These are phyloP conservation scores for Aaosphaeria arxii DNA, from an alignment of 2,329 filamentous ascomycete species.

Conservation along the genomic window DNA sequence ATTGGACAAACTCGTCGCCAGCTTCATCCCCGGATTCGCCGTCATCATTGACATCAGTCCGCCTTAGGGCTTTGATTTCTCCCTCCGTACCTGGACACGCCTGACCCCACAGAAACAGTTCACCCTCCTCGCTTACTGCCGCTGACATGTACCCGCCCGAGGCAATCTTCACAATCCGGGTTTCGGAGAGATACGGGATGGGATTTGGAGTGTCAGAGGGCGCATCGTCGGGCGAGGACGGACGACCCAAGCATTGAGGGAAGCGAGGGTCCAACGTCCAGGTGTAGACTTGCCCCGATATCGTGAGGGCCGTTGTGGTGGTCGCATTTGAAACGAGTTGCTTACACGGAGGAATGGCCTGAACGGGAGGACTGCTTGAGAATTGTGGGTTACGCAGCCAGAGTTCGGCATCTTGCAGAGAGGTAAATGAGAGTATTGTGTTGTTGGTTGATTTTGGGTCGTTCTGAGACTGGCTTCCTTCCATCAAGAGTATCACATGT, in stretches of 20 bases:
- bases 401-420: too few relatives aligned
- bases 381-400: too few relatives aligned
- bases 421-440: too few relatives aligned
- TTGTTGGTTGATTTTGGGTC: too few relatives aligned
- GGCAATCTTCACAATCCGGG: conserved; percentile 16
- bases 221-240: neutral
- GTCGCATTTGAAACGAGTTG: conserved; percentile 16
- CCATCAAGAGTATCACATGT: too few relatives aligned
- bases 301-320: conserved; percentile 16
- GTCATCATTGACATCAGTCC: neutral
- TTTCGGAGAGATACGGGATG: conserved; percentile 26
- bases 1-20: conserved; percentile 28
- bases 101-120: conserved; percentile 34
- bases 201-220: conserved; percentile 2
- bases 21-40: conserved; percentile 6
- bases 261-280: conserved; percentile 21
- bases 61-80: neutral
- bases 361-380: too few relatives aligned
- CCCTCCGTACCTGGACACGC: conserved; percentile 10
- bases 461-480: too few relatives aligned
- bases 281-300: conserved; percentile 16
- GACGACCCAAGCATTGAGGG: conserved; percentile 19
- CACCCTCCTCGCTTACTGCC: conserved; percentile 26
- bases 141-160: conserved; percentile 32
- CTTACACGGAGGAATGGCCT: neutral